These are phyloP conservation scores for Lomentospora prolificans DNA, from an alignment of 2,329 filamentous ascomycete genomes.

Conservation along the genomic window DNA sequence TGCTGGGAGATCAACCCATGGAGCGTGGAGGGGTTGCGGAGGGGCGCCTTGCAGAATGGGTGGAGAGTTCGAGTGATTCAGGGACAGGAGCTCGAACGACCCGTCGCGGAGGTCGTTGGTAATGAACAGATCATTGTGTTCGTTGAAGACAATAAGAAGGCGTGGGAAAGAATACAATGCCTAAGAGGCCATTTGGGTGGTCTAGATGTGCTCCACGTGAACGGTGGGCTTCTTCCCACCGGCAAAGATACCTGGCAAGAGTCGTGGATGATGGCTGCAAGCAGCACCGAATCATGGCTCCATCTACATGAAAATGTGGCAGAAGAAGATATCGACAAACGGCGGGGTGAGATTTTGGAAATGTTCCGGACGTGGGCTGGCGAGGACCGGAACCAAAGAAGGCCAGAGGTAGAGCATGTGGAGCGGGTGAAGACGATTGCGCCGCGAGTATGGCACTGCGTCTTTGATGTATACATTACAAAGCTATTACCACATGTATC, in stretches of 20 bases:
- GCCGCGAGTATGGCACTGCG: slow-evolving; percentile 59
- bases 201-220: slow-evolving; percentile 44
- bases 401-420: slow-evolving; percentile 40
- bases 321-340: slow-evolving; percentile 38
- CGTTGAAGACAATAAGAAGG: slow-evolving; percentile 54
- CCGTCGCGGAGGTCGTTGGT: slow-evolving; percentile 29
- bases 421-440: slow-evolving; percentile 62
- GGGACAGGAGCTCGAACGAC: slow-evolving; percentile 25
- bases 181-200: slow-evolving; percentile 18
- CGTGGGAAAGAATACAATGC: slow-evolving; percentile 30
- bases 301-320: slow-evolving; percentile 60
- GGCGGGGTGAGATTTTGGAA: slow-evolving; percentile 35
- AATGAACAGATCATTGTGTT: slow-evolving; percentile 55
- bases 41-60: slow-evolving; percentile 61
- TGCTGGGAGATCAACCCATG: slow-evolving; percentile 89
- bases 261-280: slow-evolving; percentile 35
- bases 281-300: slow-evolving; percentile 37
- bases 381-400: slow-evolving; percentile 13
- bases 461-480: slow-evolving; percentile 51
- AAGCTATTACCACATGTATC: slow-evolving; percentile 13
- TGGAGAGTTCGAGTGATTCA: slow-evolving; percentile 51
- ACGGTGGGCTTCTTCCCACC: slow-evolving; percentile 52
- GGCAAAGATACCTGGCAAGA: slow-evolving; percentile 44
- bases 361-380: slow-evolving; percentile 30
- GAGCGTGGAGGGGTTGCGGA: slow-evolving; percentile 72